A percentile compares a stretch with the other conserved stretches of the same genome.
Conservation (phyloP, 495 filamentous ascomycete genomes). For the Lepidopterella palustris region DNA sequence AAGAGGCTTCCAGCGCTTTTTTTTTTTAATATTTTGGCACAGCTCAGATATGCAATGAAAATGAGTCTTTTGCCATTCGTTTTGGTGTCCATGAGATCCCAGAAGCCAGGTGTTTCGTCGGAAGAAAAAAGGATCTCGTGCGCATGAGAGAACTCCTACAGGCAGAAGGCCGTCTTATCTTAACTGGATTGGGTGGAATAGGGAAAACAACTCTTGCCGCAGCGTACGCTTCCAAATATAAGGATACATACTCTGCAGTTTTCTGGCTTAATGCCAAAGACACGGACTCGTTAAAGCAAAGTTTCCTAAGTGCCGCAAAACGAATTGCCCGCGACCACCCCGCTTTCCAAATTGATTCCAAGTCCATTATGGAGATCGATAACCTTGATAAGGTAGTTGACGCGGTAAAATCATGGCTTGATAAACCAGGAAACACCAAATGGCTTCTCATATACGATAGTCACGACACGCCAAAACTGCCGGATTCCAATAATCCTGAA, state of each 20-base stretch:
- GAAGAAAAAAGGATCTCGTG: slow-evolving; percentile 26
- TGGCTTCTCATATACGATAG: slow-evolving; percentile 37
- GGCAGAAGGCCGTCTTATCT: slow-evolving; percentile 24
- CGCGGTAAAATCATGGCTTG: slow-evolving; percentile 37
- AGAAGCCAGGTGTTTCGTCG: slow-evolving; percentile 8
- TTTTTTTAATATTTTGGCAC: too few relatives aligned
- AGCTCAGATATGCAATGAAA: too few relatives aligned
- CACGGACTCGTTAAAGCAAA: slow-evolving; percentile 34
- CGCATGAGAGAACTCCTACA: slow-evolving; percentile 28
- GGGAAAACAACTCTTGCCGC: slow-evolving; percentile 21
- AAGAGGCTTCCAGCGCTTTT: too few relatives aligned
- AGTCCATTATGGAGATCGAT: slow-evolving; percentile 6
- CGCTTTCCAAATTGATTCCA: slow-evolving; percentile 17
- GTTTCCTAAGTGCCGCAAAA: slow-evolving; percentile 29
- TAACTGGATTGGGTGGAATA: slow-evolving; percentile 24
- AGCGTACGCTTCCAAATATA: slow-evolving; percentile 11
- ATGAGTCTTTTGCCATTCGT: slow-evolving; percentile 12
- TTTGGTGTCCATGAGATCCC: slow-evolving; percentile 6
- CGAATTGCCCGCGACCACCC: slow-evolving; percentile 32
- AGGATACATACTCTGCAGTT: slow-evolving; percentile 12
- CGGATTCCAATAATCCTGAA: slow-evolving; percentile 14
- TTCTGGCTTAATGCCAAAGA: slow-evolving; percentile 27
- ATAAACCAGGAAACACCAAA: slow-evolving; percentile 24
- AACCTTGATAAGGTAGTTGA: slow-evolving; percentile 29
- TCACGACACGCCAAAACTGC: slow-evolving; percentile 29